phyloP scores from a whole-genome alignment of 768 basidiomycete genomes.

The Boletus eberwhitei region DNA sequence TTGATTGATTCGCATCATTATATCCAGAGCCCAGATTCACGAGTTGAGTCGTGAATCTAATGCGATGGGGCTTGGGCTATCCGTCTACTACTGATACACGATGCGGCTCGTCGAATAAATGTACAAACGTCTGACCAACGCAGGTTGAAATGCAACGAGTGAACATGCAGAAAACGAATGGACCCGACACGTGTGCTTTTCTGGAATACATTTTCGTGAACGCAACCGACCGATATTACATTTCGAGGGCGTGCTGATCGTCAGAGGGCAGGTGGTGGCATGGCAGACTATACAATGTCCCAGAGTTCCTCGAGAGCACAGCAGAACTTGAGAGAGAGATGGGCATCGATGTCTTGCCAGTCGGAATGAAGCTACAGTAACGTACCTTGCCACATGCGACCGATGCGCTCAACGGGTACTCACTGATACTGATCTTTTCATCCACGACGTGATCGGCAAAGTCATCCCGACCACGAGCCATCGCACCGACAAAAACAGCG shows the following conservation, averaged over 20 bases:
- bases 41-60: constrained; percentile 35
- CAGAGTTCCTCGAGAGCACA: constrained; percentile 92
- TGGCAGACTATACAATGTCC: constrained; percentile 69
- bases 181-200: constrained; percentile 4
- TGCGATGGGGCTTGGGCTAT: constrained; percentile 30
- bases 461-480: constrained; percentile 95
- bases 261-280: neutral
- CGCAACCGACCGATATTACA: constrained; percentile 11
- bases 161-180: neutral
- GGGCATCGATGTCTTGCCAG: constrained; percentile 1
- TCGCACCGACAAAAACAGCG: constrained; percentile 96
- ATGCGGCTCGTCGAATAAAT: constrained; percentile 21
- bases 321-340: constrained; percentile 59
- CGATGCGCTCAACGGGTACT: constrained; percentile 88
- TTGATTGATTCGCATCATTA: constrained; percentile 32
- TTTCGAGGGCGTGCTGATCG: constrained; percentile 4
- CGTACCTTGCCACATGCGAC: constrained; percentile 97
- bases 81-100: constrained; percentile 29
- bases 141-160: constrained; percentile 35
- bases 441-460: constrained; percentile 96
- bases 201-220: constrained; percentile 10
- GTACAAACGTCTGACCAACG: constrained; percentile 22
- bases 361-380: neutral
- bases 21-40: constrained; percentile 30
- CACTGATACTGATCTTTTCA: constrained; percentile 94